Evolutionary conservation across 148 eudicot genomes (phyloP).

Genomic region (Oxyria digyna): DNA sequence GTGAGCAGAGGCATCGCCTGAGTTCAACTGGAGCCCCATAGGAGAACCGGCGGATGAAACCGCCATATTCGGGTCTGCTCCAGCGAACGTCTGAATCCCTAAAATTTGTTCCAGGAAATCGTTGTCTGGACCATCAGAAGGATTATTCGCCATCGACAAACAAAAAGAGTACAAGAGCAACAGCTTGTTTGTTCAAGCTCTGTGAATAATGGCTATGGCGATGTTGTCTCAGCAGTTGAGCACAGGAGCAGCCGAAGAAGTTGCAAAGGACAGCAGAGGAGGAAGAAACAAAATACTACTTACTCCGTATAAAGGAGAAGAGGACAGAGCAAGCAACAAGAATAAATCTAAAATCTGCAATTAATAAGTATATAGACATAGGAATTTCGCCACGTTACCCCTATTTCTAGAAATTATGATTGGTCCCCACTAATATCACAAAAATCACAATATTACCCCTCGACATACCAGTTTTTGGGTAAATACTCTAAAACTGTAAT

Average conservation of each 20-base stretch:
- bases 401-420: too few species aligned
- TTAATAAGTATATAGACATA: too few species aligned
- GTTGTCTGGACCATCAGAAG: conserved; percentile 28
- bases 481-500: too few species aligned
- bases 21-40: conserved; percentile 51
- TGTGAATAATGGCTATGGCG: not conserved
- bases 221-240: not conserved
- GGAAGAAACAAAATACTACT: conserved; percentile 3
- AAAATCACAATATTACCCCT: too few species aligned
- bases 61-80: conserved; percentile 21
- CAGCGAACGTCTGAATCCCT: conserved; percentile 29
- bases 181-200: not conserved
- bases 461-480: too few species aligned
- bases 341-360: too few species aligned
- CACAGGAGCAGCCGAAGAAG: not conserved
- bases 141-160: conserved; percentile 31
- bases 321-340: too few species aligned
- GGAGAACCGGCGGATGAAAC: conserved; percentile 17
- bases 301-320: not conserved
- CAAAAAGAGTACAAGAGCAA: not conserved
- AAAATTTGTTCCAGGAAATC: conserved; percentile 49
- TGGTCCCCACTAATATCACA: too few species aligned
- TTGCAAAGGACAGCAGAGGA: not conserved
- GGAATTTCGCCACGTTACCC: too few species aligned
- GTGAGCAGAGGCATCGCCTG: conserved; percentile 19